Evolutionary conservation across 108 stramenopile genomes (phyloP).

Genomic region (Aurantiochytrium sp.): DNA sequence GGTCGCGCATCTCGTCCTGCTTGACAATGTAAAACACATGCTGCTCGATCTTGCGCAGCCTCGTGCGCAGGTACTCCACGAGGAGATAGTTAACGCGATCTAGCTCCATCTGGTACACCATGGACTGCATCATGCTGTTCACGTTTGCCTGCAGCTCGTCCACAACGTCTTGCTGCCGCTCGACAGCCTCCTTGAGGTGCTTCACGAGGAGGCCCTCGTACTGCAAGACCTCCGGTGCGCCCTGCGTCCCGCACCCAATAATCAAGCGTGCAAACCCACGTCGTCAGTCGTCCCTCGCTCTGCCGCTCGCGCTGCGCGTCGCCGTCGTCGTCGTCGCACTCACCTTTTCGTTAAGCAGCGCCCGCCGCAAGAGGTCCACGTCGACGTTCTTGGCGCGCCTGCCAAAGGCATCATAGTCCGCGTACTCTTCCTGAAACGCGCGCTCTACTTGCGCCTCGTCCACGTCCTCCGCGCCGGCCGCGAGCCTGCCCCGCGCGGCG

Average conservation of each 20-base stretch:
- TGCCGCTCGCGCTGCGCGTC: too few species aligned
- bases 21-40: background rate
- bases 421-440: background rate
- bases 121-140: background rate
- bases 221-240: background rate
- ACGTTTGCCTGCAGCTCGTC: background rate
- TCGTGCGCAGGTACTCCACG: constrained; percentile 14
- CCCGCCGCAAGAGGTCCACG: background rate
- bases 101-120: background rate
- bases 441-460: background rate
- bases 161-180: constrained; percentile 12
- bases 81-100: constrained; percentile 5
- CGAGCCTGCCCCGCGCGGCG: background rate
- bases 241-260: background rate
- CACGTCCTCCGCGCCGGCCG: background rate
- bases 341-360: background rate
- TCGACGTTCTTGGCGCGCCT: background rate
- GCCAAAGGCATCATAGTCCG: background rate
- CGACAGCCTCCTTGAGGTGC: background rate
- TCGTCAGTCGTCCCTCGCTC: too few species aligned
- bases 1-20: background rate
- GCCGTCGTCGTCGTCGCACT: background rate
- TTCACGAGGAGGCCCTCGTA: constrained; percentile 13
- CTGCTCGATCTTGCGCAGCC: background rate
- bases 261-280: too few species aligned